Percentiles rank a stretch among this genome's conserved stretches.
Conservation (phyloP, 1,284 basidiomycete species). For the Rhodotorula sp. region DNA sequence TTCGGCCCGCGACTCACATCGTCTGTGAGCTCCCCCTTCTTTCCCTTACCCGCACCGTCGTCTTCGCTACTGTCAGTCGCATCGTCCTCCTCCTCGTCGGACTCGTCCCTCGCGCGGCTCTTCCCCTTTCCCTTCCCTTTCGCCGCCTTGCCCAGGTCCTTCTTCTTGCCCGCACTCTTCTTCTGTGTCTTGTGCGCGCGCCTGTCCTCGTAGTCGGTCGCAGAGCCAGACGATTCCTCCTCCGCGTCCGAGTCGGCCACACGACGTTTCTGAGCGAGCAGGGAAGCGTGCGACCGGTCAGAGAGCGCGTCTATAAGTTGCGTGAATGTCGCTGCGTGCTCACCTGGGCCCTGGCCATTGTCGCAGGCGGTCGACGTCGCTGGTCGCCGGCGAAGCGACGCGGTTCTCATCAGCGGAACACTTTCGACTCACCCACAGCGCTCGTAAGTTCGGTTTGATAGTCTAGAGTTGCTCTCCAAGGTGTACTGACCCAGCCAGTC, state of each 20-base stretch:
- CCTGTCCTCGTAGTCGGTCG: slow-evolving; percentile 20
- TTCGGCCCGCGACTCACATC: slow-evolving; percentile 7
- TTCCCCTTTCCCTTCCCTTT: slow-evolving; percentile 9
- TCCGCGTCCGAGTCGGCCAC: background rate
- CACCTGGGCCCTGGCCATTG: slow-evolving; percentile 1
- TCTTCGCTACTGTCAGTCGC: background rate
- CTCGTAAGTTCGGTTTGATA: background rate
- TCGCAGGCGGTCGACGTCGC: too few species aligned
- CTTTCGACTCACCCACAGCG: background rate
- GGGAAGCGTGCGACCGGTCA: background rate
- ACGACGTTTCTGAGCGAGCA: slow-evolving; percentile 13
- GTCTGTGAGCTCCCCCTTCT: slow-evolving; percentile 17
- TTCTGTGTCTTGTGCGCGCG: background rate
- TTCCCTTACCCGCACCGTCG: background rate
- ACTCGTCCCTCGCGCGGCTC: background rate
- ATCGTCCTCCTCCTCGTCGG: slow-evolving; percentile 10
- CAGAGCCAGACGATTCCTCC: background rate
- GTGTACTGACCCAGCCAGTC: background rate
- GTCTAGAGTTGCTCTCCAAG: background rate
- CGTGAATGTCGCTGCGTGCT: background rate
- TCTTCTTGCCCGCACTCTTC: background rate
- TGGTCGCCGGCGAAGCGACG: too few species aligned
- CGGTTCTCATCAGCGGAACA: background rate
- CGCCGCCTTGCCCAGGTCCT: background rate
- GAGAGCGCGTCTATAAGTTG: too few species aligned